These are phyloP conservation scores for Amanita fuliginea DNA, from an alignment of 768 basidiomycete species.

Conservation along the genomic window DNA sequence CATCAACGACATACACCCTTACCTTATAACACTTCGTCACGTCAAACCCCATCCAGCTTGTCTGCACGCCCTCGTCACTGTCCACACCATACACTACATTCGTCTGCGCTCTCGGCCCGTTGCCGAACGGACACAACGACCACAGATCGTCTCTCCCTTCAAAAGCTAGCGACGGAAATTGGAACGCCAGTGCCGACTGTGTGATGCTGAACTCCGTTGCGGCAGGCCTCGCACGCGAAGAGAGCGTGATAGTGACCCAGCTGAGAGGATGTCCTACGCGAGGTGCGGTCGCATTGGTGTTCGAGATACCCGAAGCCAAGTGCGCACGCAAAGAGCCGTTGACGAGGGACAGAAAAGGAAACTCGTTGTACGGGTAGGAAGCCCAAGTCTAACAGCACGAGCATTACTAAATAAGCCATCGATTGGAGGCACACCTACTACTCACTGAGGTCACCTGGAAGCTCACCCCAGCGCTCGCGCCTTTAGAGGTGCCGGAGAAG, in stretches of 20 bases:
- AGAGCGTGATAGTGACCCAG: conserved; percentile 25
- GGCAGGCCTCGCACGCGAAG: conserved; percentile 14
- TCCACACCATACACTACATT: conserved; percentile 27
- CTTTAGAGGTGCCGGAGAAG: conserved; percentile 10
- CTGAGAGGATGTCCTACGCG: conserved; percentile 20
- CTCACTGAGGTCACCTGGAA: conserved; percentile 35
- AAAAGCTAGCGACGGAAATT: conserved; percentile 20
- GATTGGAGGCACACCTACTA: conserved; percentile 5
- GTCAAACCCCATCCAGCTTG: conserved; percentile 14
- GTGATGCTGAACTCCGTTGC: conserved; percentile 26
- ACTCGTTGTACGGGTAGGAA: conserved; percentile 40
- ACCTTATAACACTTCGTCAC: conserved; percentile 20
- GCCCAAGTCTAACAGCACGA: conserved; percentile 26
- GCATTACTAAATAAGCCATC: neutral
- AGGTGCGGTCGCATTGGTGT: conserved; percentile 27
- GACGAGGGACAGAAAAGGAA: conserved; percentile 27
- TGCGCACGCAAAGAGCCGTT: conserved; percentile 28
- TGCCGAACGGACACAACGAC: conserved; percentile 25
- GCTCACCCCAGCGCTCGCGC: conserved; percentile 24
- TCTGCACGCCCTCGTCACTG: conserved; percentile 9
- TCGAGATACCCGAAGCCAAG: conserved; percentile 20
- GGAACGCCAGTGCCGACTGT: conserved; percentile 8
- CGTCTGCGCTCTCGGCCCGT: conserved; percentile 17
- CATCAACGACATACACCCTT: conserved; percentile 16
- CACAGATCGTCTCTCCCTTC: conserved; percentile 22